phyloP scores from a whole-genome alignment of 768 basidiomycete species.

The Tulasnella sp. region DNA sequence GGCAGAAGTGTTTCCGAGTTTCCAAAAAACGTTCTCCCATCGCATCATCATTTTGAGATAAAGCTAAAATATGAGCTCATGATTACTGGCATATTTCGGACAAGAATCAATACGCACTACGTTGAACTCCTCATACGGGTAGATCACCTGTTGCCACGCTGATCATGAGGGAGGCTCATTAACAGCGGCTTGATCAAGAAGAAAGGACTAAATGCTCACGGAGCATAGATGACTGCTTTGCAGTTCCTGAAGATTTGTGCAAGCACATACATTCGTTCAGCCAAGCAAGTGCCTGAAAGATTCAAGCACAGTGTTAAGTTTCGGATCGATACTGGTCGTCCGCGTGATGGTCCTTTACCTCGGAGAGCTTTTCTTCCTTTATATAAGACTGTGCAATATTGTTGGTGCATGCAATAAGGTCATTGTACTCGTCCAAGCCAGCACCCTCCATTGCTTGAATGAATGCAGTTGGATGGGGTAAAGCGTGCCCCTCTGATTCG shows the following conservation, averaged over 20 bases:
- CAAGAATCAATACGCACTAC: not conserved
- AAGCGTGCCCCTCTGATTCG: not conserved
- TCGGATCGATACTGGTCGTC: no score
- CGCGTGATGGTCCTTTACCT: not conserved
- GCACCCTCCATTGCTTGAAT: not conserved
- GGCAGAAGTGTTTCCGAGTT: constrained; percentile 41
- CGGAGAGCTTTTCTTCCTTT: not conserved
- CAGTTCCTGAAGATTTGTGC: not conserved
- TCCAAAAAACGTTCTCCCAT: constrained; percentile 36
- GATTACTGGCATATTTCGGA: not conserved
- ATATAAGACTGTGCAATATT: constrained; percentile 3
- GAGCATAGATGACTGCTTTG: not conserved
- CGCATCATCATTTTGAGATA: constrained; percentile 34
- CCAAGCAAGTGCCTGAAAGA: not conserved
- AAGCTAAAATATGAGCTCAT: not conserved
- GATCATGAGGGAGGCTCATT: not conserved
- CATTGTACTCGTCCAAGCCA: not conserved
- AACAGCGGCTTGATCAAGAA: not conserved
- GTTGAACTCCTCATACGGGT: not conserved
- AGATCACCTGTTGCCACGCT: not conserved
- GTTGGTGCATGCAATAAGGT: not conserved
- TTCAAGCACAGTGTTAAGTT: no score
- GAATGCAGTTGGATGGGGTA: not conserved
- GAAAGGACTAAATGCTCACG: not conserved
- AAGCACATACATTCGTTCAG: not conserved